Base-by-base conservation (phyloP, 345 rosid genomes). In the Melaleuca alternifolia region DNA sequence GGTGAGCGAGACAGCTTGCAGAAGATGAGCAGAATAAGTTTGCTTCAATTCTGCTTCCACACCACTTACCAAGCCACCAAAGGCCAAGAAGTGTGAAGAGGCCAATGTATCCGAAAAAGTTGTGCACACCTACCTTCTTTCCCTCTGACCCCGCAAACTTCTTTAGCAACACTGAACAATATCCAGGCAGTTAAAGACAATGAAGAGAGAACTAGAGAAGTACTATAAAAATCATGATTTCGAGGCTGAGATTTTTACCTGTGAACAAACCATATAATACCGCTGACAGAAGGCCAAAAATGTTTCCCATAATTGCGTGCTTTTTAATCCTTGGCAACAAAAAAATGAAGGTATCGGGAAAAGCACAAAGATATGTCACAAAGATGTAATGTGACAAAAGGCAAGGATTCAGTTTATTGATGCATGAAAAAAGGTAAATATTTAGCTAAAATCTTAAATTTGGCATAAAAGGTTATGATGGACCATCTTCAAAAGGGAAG, bases 21-120 rank as follows among this genome's bases (percentile, higher is more conserved):
- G 41, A 71, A 71, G 79, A 71, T 71, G 33, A 71, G 24, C 79
- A 18, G 3, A 18, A 71, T 71, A 16, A 71, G 79, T 71, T 71
- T 15, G 85, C 54, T 83, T 51, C 53, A 11, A 14, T 59, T 54
- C 57, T 84, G 28, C 59, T 51, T 54, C 61, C 10, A 6, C 62
- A 23, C 65, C 86, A 86, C 92, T 89, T 87, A 94, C 96, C 88
- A 20, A 94, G 92, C 97, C 97, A 94, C 95, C 97, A 94, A 77
- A 93, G 89, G 88, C 95, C 94, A 48, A 94, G 86, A 87, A 93
- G 86, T 44, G 92, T 82, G 85, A 94, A 93, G 30, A 94, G 92
- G 48, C 97, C 95, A 44, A 94, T 89, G 83, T 87, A 94, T 85
- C 97, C 97, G 11, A 92, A 93, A 86, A 90, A 83, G 86, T 92